phyloP scores from a whole-genome alignment of 192 early-diverging fungal genomes.

The Podochytrium sp. region DNA sequence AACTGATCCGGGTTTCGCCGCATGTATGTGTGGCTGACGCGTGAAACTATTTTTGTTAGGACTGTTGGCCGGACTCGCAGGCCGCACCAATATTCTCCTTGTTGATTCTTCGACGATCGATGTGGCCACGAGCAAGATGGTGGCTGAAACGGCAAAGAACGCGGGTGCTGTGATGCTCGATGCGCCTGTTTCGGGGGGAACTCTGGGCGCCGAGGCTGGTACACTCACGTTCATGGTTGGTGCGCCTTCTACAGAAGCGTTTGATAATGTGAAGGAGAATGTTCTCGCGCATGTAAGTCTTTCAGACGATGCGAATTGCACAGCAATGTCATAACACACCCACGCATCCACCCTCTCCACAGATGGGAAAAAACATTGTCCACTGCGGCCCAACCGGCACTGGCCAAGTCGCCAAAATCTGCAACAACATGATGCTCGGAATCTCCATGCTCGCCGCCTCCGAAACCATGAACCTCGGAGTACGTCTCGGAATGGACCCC shows the following conservation, averaged over 20 bases:
- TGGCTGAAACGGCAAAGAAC: constrained; percentile 63
- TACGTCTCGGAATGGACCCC: constrained; percentile 86
- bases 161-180: constrained; percentile 74
- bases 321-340: neutral
- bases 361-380: constrained; percentile 91
- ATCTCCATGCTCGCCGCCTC: constrained; percentile 91
- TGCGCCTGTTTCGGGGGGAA: constrained; percentile 93
- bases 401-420: constrained; percentile 94
- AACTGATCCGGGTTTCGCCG: too few species aligned
- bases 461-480: constrained; percentile 92
- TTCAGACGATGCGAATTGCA: too few species aligned
- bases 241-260: constrained; percentile 56
- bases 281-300: constrained; percentile 34
- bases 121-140: constrained; percentile 71
- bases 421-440: constrained; percentile 96
- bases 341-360: constrained; percentile 31
- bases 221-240: constrained; percentile 98
- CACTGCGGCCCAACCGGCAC: constrained; percentile 82
- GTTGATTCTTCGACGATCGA: constrained; percentile 96
- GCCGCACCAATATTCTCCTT: constrained; percentile 41
- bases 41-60: too few species aligned
- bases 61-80: constrained; percentile 15
- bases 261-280: constrained; percentile 64
- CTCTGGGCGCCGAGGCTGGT: constrained; percentile 82
- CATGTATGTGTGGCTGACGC: too few species aligned